These are phyloP conservation scores for Tieghemostelium lacteum DNA, from an alignment of 78 protist species.

Conservation along the genomic window DNA sequence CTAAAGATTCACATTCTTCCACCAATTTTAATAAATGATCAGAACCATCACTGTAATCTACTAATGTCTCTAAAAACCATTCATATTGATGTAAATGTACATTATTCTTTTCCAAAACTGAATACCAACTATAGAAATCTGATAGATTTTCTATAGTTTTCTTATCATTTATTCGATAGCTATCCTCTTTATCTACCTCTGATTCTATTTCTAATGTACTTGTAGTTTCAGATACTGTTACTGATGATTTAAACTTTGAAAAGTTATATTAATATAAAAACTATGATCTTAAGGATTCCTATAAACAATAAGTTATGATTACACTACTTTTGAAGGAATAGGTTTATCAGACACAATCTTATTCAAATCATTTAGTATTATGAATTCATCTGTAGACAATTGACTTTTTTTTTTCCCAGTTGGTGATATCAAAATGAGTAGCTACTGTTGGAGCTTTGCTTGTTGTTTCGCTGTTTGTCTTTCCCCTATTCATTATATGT, in stretches of 20 bases:
- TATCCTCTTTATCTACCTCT: background rate
- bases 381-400: conserved; percentile 29
- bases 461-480: no score
- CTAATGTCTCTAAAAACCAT: conserved; percentile 73
- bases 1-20: conserved; percentile 27
- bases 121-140: conserved; percentile 58
- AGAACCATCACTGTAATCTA: conserved; percentile 45
- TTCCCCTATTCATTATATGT: no score
- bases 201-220: background rate
- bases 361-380: conserved; percentile 24
- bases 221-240: background rate
- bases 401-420: conserved; percentile 68
- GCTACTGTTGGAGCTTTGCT: no score
- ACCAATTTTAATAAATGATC: conserved; percentile 23
- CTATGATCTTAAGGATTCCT: no score
- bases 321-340: conserved; percentile 37
- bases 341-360: conserved; percentile 8
- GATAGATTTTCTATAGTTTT: conserved; percentile 49
- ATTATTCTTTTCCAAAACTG: conserved; percentile 32
- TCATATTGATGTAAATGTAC: conserved; percentile 75
- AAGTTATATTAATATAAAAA: no score
- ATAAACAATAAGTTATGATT: no score
- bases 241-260: background rate
- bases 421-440: conserved; percentile 47
- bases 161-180: background rate